Base-by-base conservation (phyloP, 805 yeast genomes). In the Starmerella potacharoeniae region DNA sequence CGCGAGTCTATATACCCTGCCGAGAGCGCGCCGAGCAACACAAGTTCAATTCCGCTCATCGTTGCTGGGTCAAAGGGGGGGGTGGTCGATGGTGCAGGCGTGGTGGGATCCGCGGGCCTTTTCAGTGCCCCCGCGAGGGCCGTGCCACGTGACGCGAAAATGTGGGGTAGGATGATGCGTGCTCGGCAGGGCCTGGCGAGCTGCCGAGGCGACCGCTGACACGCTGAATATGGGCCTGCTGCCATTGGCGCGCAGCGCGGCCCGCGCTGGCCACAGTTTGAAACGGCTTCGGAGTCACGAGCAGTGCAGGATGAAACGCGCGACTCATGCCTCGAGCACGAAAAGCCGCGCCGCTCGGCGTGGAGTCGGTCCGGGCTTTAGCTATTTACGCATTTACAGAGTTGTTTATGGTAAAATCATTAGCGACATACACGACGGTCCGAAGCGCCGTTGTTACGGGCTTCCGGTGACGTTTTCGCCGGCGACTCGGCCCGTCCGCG, bases 11-110 rank as follows among this genome's bases (percentile, higher is more conserved):
- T 30, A 11, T 44, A 44, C 28, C 48, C 48, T 5, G 58, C 60
- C 22, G 56, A 60, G 31, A 60, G 39, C 16, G 60, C 64, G 10
- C 51, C 64, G 16, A 58, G 50, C 6, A 59, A 58, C 1, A 62
- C 65, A 4, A 44, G 48, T 17, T 44, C 48, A 44, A 44, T 31
- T 30, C 48, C 48, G 28, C 48, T 44, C 48, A 44, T 44, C 22
- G 36, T 44, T 29, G 28, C 14, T 33, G n/a, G 28, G 33, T 22
- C 7, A 2, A 8, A 9, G n/a, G 5, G 10, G 33, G 45, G 22
- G 45, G 28, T 6, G 22, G 35, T 28, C 6, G 34, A 7, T 14
- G 14, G 28, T 30, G 13, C 22, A 43, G 9, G 10, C 31, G 22
- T 11, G 36, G 33, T 22, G 48, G 48, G 31, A 31, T n/a, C 36